These are phyloP conservation scores for Trichosporon asahii DNA, from an alignment of 1,284 basidiomycete genomes.

Conservation along the genomic window DNA sequence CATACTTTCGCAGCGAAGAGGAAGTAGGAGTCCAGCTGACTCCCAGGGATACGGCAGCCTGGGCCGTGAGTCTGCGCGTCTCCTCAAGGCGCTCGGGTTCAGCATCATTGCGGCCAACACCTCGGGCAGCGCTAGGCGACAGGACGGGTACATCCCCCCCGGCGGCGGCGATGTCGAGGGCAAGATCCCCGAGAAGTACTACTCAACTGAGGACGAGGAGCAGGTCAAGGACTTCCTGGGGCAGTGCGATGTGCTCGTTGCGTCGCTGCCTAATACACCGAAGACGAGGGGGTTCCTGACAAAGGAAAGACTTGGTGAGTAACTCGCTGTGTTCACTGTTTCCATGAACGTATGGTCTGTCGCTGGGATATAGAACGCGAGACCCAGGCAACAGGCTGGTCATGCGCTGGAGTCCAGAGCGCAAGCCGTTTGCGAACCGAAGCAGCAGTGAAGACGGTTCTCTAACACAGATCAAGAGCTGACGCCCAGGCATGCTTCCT, in stretches of 20 bases:
- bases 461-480: neutral
- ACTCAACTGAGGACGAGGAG: conserved; percentile 34
- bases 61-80: conserved; percentile 44
- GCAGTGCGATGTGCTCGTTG: conserved; percentile 41
- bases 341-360: too few species aligned
- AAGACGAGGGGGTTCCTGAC: conserved; percentile 40
- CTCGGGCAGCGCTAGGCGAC: conserved; percentile 20
- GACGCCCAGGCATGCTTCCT: neutral
- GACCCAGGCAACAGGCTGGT: too few species aligned
- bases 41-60: conserved; percentile 39
- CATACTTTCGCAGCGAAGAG: too few species aligned
- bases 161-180: conserved; percentile 36
- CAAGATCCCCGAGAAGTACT: conserved; percentile 42
- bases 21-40: too few species aligned
- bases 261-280: conserved; percentile 40
- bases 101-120: conserved; percentile 49
- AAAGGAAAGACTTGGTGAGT: conserved; percentile 39
- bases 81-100: conserved; percentile 44
- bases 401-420: too few species aligned
- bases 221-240: conserved; percentile 37
- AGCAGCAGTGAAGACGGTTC: too few species aligned
- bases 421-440: too few species aligned
- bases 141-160: conserved; percentile 5
- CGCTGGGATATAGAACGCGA: too few species aligned
- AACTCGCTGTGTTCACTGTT: too few species aligned